Evolutionary conservation across 2,329 filamentous ascomycete species (phyloP).

Genomic region (Arthrobotrys entomopaga): DNA sequence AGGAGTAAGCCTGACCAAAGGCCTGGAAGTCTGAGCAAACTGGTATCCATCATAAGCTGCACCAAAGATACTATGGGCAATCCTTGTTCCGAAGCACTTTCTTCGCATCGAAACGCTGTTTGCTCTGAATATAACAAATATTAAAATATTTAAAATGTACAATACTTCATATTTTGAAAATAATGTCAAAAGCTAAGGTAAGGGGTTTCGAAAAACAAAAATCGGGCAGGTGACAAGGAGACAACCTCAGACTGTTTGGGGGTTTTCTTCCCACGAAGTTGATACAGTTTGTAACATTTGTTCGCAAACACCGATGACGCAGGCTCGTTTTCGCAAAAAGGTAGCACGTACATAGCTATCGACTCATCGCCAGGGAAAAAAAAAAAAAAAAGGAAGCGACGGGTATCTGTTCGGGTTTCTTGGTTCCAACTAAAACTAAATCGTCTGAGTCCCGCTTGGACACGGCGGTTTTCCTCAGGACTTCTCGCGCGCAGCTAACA

Average conservation of each 20-base stretch:
- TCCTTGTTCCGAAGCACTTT: slow-evolving; percentile 40
- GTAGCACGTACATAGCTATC: slow-evolving; percentile 1
- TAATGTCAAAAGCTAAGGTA: background rate
- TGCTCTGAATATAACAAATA: slow-evolving; percentile 23
- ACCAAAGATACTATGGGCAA: slow-evolving; percentile 29
- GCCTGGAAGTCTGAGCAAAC: slow-evolving; percentile 45
- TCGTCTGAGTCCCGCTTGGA: slow-evolving; percentile 39
- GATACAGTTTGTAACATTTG: slow-evolving; percentile 24
- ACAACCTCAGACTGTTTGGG: slow-evolving; percentile 25
- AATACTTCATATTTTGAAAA: background rate
- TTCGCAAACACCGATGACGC: slow-evolving; percentile 9
- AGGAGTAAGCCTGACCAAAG: slow-evolving; percentile 41
- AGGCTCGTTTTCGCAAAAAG: background rate
- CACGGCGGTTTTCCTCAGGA: slow-evolving; percentile 14
- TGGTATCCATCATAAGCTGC: slow-evolving; percentile 11
- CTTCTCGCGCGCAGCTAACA: background rate
- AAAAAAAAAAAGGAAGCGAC: slow-evolving; percentile 17
- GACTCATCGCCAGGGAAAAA: background rate
- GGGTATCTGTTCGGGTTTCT: slow-evolving; percentile 28
- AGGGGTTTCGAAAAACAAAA: too few relatives aligned
- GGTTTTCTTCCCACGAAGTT: slow-evolving; percentile 33
- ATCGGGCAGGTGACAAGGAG: slow-evolving; percentile 13
- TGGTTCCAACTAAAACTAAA: slow-evolving; percentile 28
- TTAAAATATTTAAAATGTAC: background rate
- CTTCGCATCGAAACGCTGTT: slow-evolving; percentile 38